Percentiles rank a stretch among this genome's conserved stretches.
These are phyloP conservation scores for Neurospora sp. DNA, from an alignment of 495 filamentous ascomycete genomes.

Conservation along the genomic window DNA sequence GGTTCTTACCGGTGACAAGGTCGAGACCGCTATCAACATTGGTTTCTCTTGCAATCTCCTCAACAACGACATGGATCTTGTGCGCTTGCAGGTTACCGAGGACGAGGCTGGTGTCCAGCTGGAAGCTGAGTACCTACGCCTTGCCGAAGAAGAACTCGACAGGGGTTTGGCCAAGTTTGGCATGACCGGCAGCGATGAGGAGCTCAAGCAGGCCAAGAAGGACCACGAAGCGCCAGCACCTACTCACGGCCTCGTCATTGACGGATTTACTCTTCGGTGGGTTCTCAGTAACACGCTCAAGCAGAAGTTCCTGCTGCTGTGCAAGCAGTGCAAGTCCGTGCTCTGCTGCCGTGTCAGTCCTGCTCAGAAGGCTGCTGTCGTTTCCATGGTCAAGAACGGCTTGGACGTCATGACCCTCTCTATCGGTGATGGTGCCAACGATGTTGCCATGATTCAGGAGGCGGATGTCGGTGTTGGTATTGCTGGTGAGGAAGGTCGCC, in stretches of 20 bases:
- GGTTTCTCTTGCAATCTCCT: conserved; percentile 98
- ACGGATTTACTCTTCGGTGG: conserved; percentile 87
- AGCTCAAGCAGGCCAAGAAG: conserved; percentile 64
- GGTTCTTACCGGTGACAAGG: conserved; percentile 98
- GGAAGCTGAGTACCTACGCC: conserved; percentile 35
- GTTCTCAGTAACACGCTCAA: conserved; percentile 73
- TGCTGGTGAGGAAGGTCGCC: conserved; percentile 91
- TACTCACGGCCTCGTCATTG: conserved; percentile 94
- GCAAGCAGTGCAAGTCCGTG: conserved; percentile 95
- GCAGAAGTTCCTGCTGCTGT: conserved; percentile 88
- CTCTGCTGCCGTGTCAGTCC: conserved; percentile 97
- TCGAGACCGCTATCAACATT: conserved; percentile 99
- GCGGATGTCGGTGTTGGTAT: conserved; percentile 98
- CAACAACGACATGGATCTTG: conserved; percentile 94
- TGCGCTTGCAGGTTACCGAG: conserved; percentile 79
- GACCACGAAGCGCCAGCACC: conserved; percentile 77
- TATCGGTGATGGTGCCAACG: conserved; percentile 95
- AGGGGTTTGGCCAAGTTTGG: conserved; percentile 60
- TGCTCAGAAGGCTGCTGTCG: conserved; percentile 95
- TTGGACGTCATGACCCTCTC: conserved; percentile 96
- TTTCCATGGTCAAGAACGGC: conserved; percentile 82
- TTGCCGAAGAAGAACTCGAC: conserved; percentile 61
- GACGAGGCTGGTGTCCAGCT: conserved; percentile 37
- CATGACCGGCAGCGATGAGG: conserved; percentile 79
- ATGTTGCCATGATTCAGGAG: conserved; percentile 99